Conservation (phyloP, 1,284 basidiomycete species). For the Inonotus obliquus region DNA sequence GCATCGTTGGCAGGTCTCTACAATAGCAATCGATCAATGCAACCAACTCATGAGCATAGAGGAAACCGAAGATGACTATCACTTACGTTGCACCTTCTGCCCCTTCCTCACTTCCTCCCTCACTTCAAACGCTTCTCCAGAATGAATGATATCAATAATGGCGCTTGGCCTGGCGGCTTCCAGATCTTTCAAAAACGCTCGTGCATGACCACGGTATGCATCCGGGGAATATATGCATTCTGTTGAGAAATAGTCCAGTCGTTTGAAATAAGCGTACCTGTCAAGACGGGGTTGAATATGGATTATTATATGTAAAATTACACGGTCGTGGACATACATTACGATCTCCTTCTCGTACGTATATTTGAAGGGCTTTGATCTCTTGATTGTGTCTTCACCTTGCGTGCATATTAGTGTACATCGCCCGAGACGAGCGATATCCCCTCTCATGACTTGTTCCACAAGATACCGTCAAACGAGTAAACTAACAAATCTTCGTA, state of each 20-base stretch:
- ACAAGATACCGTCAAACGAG: not conserved
- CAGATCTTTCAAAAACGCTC: slow-evolving; percentile 92
- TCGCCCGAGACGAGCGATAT: slow-evolving; percentile 89
- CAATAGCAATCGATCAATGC: not conserved
- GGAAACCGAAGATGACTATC: not conserved
- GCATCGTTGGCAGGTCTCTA: slow-evolving; percentile 86
- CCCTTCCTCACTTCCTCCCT: slow-evolving; percentile 72
- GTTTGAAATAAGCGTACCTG: slow-evolving; percentile 98
- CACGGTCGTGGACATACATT: slow-evolving; percentile 56
- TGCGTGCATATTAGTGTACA: slow-evolving; percentile 94
- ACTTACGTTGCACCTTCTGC: slow-evolving; percentile 75
- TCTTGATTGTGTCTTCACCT: slow-evolving; percentile 90
- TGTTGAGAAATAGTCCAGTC: slow-evolving; percentile 97
- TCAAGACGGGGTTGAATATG: slow-evolving; percentile 4
- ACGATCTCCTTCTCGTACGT: slow-evolving; percentile 99
- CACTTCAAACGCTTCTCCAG: slow-evolving; percentile 85
- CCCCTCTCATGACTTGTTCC: slow-evolving; percentile 86
- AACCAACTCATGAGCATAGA: not conserved
- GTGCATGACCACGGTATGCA: slow-evolving; percentile 94
- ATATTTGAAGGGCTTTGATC: slow-evolving; percentile 99
- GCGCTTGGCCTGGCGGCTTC: slow-evolving; percentile 91
- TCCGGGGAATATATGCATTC: slow-evolving; percentile 99
- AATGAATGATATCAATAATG: slow-evolving; percentile 97
- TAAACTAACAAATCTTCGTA: not conserved
- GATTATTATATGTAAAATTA: not conserved